Evolutionary conservation across 306 rosid genomes (phyloP), one percentile per base, ranked within the genome.

Genomic region (Carpinus viminea): DNA sequence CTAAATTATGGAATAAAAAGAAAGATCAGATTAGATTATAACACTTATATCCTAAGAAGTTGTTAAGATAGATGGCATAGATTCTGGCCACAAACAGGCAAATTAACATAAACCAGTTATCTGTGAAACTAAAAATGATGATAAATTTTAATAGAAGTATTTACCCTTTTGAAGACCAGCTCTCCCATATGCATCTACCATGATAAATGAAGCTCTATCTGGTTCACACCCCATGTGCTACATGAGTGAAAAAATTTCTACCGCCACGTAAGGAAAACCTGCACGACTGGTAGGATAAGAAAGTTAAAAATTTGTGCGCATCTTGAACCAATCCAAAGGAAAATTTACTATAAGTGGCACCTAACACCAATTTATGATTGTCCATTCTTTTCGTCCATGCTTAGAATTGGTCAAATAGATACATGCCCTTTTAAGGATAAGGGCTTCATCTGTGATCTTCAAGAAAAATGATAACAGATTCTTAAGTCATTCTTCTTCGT

Each of bases 181-280:
- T 85, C 85, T 88, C 65, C 99, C 99, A 68, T 93, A 95, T 61
- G 99, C 98, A 87, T 92, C 99, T 74, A 95, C 99, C 88, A 93
- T 80, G 88, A 95, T 95, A 80, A 91, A 90, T 61, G 96, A 92
- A 38, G 98, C 99, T 86, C 93, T 88, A 89, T 95, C 96, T 51
- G 99, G 97, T 89, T 95, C 99, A 89, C 98, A 93, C 56, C 98
- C 98, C 97, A 93, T 91, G 83, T 93, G 97, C 86, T 90, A 94
- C 98, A 93, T 91, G 28, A 95, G 88, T 61, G 99, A 95, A 74
- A 95, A 95, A 20, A 93, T 91, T 78, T 95, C 99, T 43, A 96
- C 93, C 46, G 99, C 93, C 8, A 94, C 99, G 45, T 88, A 82
- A 74, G 99, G 96, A 83, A 84, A 93, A 53, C 97, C 93, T 86